phyloP scores from a whole-genome alignment of 768 basidiomycete genomes.

The Phanerodontia chrysosporium region DNA sequence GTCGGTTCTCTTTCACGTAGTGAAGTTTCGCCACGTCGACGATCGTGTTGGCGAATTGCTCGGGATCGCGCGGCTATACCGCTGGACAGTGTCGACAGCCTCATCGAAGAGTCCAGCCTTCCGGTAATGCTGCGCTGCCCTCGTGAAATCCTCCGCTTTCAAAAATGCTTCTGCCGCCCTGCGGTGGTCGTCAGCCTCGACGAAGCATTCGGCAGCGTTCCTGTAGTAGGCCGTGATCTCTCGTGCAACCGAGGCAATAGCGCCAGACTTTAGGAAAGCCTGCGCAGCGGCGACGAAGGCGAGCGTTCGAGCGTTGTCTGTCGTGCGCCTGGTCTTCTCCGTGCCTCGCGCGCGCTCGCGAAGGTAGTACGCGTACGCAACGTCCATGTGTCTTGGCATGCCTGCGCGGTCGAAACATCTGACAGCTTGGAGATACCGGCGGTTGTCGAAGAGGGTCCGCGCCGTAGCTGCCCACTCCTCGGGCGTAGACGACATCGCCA shows the following conservation, averaged over 20 bases:
- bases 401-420: conserved; percentile 50
- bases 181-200: conserved; percentile 22
- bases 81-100: conserved; percentile 43
- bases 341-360: conserved; percentile 45
- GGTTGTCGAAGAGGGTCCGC: conserved; percentile 35
- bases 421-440: conserved; percentile 49
- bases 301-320: not conserved
- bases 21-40: conserved; percentile 39
- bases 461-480: conserved; percentile 45
- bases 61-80: conserved; percentile 29
- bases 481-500: conserved; percentile 49
- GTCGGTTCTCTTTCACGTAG: conserved; percentile 32
- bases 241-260: not conserved
- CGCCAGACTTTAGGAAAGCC: conserved; percentile 10
- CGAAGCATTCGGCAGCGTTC: conserved; percentile 21
- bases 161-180: conserved; percentile 44
- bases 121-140: conserved; percentile 45
- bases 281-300: conserved; percentile 10
- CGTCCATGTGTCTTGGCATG: conserved; percentile 35
- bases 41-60: conserved; percentile 31
- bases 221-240: conserved; percentile 8
- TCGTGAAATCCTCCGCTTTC: conserved; percentile 37
- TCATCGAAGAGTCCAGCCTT: conserved; percentile 48
- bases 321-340: conserved; percentile 23
- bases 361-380: conserved; percentile 51